These are phyloP conservation scores for Zizania palustris DNA, from an alignment of 202 grass and related monocot species.

Conservation along the genomic window DNA sequence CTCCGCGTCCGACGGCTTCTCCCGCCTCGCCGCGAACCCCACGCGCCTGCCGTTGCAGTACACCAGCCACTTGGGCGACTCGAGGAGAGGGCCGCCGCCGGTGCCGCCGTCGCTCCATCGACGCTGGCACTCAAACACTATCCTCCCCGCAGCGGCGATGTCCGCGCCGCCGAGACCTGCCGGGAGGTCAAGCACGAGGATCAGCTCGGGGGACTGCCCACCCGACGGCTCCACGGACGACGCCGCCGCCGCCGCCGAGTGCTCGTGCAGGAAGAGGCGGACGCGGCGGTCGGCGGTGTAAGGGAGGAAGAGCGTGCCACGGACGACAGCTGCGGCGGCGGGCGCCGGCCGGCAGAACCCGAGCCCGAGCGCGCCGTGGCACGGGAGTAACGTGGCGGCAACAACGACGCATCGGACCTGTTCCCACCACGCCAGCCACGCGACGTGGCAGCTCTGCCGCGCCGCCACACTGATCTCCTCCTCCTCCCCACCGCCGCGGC, in stretches of 20 bases:
- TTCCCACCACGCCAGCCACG: conserved; percentile 47
- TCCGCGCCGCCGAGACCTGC: conserved; percentile 28
- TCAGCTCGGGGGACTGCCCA: no score
- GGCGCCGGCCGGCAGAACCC: neutral
- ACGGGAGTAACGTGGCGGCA: conserved; percentile 41
- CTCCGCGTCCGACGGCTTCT: conserved; percentile 46
- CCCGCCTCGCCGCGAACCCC: conserved; percentile 49
- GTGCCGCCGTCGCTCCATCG: neutral
- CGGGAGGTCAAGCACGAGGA: conserved; percentile 57
- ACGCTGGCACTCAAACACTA: conserved; percentile 54
- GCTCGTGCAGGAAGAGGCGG: conserved; percentile 62
- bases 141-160: conserved; percentile 40
- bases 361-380: neutral
- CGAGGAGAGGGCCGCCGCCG: conserved; percentile 35
- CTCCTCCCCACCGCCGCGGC: neutral
- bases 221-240: no score
- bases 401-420: conserved; percentile 38
- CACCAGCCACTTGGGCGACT: conserved; percentile 49
- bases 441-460: conserved; percentile 36
- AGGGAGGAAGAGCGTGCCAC: conserved; percentile 55
- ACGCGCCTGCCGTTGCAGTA: conserved; percentile 53
- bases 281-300: conserved; percentile 44
- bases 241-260: no score
- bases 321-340: conserved; percentile 2
- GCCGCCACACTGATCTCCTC: neutral